A percentile compares a stretch with the other conserved stretches of the same genome.
Conservation (phyloP, 805 yeast genomes). For the Ogataea methanolica region DNA sequence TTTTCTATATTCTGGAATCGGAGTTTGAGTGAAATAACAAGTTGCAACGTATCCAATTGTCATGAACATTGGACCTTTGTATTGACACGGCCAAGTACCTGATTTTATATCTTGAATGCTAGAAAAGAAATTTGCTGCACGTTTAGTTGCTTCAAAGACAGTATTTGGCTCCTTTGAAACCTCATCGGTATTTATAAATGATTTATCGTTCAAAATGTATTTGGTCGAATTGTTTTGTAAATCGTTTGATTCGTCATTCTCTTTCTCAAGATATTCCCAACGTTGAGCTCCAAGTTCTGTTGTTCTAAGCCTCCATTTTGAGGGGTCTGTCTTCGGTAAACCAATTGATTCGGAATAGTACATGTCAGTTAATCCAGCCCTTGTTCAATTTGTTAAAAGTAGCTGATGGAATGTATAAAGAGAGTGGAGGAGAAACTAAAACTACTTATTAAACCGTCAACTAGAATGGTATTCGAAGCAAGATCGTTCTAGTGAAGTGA, state of each 20-base stretch:
- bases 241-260: conserved; percentile 35
- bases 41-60: conserved; percentile 82
- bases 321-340: conserved; percentile 61
- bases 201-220: conserved; percentile 35
- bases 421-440: too few relatives aligned
- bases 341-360: conserved; percentile 68
- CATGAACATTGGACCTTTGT: conserved; percentile 98
- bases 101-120: conserved; percentile 65
- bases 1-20: conserved; percentile 61
- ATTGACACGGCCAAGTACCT: conserved; percentile 90
- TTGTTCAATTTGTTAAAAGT: too few relatives aligned
- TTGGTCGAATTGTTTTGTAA: conserved; percentile 55
- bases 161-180: conserved; percentile 30
- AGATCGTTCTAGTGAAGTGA: too few relatives aligned
- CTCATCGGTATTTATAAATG: conserved; percentile 11
- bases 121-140: conserved; percentile 69
- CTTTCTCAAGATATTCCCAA: conserved; percentile 63
- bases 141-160: conserved; percentile 53
- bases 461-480: too few relatives aligned
- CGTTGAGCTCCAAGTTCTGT: conserved; percentile 71
- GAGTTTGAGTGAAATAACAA: conserved; percentile 61
- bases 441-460: too few relatives aligned
- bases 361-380: conserved; percentile 1
- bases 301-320: conserved; percentile 69
- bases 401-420: too few relatives aligned